Evolutionary conservation across 2,329 filamentous ascomycete genomes (phyloP).

Genomic region (Neopestalotiopsis clavispora): DNA sequence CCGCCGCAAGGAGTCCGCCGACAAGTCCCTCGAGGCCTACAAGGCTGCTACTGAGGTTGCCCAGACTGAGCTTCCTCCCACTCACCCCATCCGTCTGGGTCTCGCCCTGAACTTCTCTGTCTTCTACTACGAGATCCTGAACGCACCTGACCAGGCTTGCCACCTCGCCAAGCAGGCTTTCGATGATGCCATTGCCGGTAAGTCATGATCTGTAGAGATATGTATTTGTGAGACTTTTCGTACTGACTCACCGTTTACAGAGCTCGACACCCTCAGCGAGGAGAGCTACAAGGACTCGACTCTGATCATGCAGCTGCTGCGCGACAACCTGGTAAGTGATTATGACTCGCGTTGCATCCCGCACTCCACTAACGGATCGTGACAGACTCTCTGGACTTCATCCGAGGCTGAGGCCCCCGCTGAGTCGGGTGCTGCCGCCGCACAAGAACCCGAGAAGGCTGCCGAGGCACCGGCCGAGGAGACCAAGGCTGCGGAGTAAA

Average conservation of each 20-base stretch:
- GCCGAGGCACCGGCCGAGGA: conserved; percentile 65
- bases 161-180: conserved; percentile 96
- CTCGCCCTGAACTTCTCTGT: conserved; percentile 96
- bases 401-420: conserved; percentile 85
- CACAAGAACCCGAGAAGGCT: conserved; percentile 61
- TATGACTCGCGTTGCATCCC: background rate
- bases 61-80: conserved; percentile 85
- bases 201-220: conserved; percentile 21
- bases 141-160: conserved; percentile 97
- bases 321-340: conserved; percentile 86
- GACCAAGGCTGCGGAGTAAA: conserved; percentile 71
- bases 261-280: conserved; percentile 95
- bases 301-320: conserved; percentile 97
- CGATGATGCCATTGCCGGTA: conserved; percentile 89
- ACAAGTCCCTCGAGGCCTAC: conserved; percentile 96
- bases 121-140: conserved; percentile 99
- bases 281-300: conserved; percentile 99
- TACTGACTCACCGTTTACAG: conserved; percentile 49
- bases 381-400: conserved; percentile 96
- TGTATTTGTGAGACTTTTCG: background rate
- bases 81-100: conserved; percentile 91
- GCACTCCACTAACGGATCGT: conserved; percentile 33
- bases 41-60: conserved; percentile 91
- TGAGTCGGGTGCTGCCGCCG: conserved; percentile 57
- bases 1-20: conserved; percentile 92